phyloP scores from a whole-genome alignment of 2,329 filamentous ascomycete species.

The Phialophora tarda region DNA sequence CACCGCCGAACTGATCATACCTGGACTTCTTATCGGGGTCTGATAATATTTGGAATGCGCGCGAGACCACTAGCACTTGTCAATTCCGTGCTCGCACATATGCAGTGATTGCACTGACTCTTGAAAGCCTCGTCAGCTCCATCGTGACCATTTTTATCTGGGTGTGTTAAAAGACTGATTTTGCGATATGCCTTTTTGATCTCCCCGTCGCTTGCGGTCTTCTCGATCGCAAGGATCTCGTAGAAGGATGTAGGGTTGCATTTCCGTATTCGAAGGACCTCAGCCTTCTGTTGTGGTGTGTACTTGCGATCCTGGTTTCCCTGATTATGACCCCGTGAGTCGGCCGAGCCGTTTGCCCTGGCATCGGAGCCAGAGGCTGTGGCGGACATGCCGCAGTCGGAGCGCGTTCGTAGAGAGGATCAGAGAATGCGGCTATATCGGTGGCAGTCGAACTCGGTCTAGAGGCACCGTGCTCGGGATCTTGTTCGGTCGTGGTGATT shows the following conservation, averaged over 20 bases:
- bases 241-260: constrained; percentile 90
- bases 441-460: not conserved
- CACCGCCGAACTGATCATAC: constrained; percentile 86
- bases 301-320: constrained; percentile 65
- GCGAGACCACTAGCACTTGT: constrained; percentile 72
- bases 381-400: constrained; percentile 45
- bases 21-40: constrained; percentile 91
- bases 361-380: constrained; percentile 55
- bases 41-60: constrained; percentile 89
- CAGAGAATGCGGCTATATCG: not conserved
- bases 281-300: constrained; percentile 88
- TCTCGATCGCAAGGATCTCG: constrained; percentile 82
- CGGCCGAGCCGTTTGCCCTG: constrained; percentile 48
- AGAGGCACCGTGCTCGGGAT: not conserved
- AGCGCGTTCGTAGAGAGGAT: not conserved
- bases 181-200: constrained; percentile 99
- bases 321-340: constrained; percentile 56
- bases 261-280: constrained; percentile 84
- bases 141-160: constrained; percentile 97
- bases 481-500: not conserved
- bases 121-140: constrained; percentile 98
- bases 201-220: constrained; percentile 73
- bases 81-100: constrained; percentile 1
- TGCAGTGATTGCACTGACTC: constrained; percentile 56
- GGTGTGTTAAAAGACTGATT: constrained; percentile 90